Evolutionary conservation across 352 stramenopile genomes (phyloP), one percentile per base, ranked within the genome.

Genomic region (Thraustotheca clavata): DNA sequence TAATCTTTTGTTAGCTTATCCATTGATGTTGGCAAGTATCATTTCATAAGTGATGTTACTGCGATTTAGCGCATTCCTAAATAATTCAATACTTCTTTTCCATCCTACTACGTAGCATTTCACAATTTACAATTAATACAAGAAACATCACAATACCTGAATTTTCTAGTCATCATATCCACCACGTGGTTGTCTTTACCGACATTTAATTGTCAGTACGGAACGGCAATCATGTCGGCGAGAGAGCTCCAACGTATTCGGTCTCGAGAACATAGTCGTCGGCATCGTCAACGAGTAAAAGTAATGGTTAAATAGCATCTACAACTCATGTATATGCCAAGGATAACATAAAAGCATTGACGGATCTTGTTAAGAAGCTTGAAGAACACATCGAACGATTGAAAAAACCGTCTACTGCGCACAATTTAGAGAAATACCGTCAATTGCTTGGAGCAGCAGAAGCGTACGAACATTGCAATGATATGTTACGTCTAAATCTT

Each of bases 211-310:
- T 46, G 39, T 20, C 39, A 46, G 46, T 52, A 11, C 16, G 34
- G 46, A 52, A 35, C 24, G 46, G 34, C 14, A 20, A 49, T 38
- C 6, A 6, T 60, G 33, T 47, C 50, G 32, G 50, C 26, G 9
- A 14, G 32, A 24, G 50, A 60, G 50, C 50, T 33, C 24, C 50
- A 60, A 38, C 50, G 50, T 0, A 7, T 60, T 5, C 50, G 50
- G 33, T 41, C 50, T 9, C 50, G 50, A n/a, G 50, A 60, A 36
- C 50, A 60, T 26, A 60, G n/a, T 18, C 27, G 50, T 22, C 50
- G 27, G 7, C 43, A 50, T 14, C 43, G 43, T 29, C 43, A 50
- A 29, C 43, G 43, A 6, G 18, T 14, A 35, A 35, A 60, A 36
- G 50, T 35, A 49, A 8, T 12, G 16, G 22, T 36, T n/a, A 11